Evolutionary conservation across 768 basidiomycete species (phyloP).

Genomic region (Paxillus involutus): DNA sequence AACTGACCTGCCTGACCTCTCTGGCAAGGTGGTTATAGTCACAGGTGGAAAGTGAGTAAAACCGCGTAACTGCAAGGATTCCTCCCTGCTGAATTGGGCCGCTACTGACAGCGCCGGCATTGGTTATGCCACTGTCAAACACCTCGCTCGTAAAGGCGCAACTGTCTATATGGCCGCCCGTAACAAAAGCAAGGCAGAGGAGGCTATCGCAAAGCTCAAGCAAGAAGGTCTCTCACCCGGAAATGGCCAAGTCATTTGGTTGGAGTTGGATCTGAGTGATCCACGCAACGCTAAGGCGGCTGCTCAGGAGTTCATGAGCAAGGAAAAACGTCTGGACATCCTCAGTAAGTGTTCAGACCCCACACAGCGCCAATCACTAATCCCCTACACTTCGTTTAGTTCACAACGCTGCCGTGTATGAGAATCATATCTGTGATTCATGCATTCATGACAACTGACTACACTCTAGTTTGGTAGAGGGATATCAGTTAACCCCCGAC

Average conservation of each 20-base stretch:
- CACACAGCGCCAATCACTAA: neutral
- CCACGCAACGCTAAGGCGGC: conserved; percentile 46
- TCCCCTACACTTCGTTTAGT: conserved; percentile 32
- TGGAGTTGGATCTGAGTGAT: conserved; percentile 52
- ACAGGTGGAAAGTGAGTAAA: conserved; percentile 54
- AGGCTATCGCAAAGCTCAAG: conserved; percentile 47
- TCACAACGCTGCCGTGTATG: conserved; percentile 56
- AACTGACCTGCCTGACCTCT: conserved; percentile 42
- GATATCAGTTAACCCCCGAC: conserved; percentile 24
- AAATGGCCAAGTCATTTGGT: conserved; percentile 47
- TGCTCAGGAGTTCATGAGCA: conserved; percentile 48
- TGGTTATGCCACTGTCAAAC: conserved; percentile 50
- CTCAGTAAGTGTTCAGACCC: conserved; percentile 36
- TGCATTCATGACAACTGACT: conserved; percentile 10
- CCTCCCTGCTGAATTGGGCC: neutral
- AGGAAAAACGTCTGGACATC: conserved; percentile 55
- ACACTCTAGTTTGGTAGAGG: conserved; percentile 16
- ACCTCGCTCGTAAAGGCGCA: conserved; percentile 52
- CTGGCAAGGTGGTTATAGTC: conserved; percentile 53
- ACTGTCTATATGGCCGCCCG: conserved; percentile 62
- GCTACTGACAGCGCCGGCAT: conserved; percentile 39
- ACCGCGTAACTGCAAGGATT: neutral
- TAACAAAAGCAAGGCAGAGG: conserved; percentile 43
- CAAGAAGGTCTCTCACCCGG: conserved; percentile 43
- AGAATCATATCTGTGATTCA: neutral